Evolutionary conservation across 768 basidiomycete genomes (phyloP), one percentile per base, ranked within the genome.

Genomic region (Lyophyllum shimeji): DNA sequence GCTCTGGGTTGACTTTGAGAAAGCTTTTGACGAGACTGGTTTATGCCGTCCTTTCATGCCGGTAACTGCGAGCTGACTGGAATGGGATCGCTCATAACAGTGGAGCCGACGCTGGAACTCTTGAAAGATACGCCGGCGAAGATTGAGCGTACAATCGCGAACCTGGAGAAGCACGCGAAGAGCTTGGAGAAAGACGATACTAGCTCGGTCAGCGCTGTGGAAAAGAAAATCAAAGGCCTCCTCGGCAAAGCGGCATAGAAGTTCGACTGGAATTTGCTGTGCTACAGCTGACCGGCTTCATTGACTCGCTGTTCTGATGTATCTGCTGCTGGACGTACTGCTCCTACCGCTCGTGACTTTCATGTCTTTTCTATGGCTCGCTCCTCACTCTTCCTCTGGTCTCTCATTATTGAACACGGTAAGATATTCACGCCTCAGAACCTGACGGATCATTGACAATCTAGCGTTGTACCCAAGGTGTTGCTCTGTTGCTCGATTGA

Each of bases 141-240:
- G 44, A 67, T 82, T 29, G 87, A 88, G 62, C 75, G 76, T 42
- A 74, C 75, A 7, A 79, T 86, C 47, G 68, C 75, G 1, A 67
- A 64, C 12, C 69, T 84, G 7, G 86, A 89, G 58, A 85, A 82
- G 67, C 78, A 79, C 55, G 70, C 72, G 57, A 83, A 79, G 57
- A 66, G 65, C 13, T 60, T 81, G 7, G 73, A 74, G 34, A 76
- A 74, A 46, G 71, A 71, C 29, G 64, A 64, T 45, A 59, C 59
- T 24, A 65, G 65, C 25, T 45, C 63, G 9, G 25, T 62, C 11
- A 64, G 56, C 20, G 56, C 58, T 25, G 52, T 62, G 11, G 71
- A 69, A 53, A 66, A 67, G 57, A 66, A 67, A 46, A 58, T 75
- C 57, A 67, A 69, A 52, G 67, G 63, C 4, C 49, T 75, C 44